phyloP scores from a whole-genome alignment of 140 eudicot genomes.

The Cichorium intybus region DNA sequence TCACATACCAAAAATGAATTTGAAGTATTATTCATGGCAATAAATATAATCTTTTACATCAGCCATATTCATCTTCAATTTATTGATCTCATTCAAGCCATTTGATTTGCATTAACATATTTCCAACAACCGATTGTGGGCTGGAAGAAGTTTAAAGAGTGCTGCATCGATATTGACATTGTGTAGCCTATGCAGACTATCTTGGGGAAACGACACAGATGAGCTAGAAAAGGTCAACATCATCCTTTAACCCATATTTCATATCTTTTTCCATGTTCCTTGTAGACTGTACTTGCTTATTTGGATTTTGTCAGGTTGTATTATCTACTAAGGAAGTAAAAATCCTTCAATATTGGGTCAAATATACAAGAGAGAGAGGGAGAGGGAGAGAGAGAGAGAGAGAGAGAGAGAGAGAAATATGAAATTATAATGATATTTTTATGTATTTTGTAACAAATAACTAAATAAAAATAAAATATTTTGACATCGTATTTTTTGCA shows the following conservation, averaged over 20 bases:
- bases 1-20: slow-evolving; percentile 27
- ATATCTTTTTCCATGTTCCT: background rate
- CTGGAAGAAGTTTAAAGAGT: slow-evolving; percentile 54
- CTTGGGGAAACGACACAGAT: slow-evolving; percentile 52
- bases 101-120: slow-evolving; percentile 54
- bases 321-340: slow-evolving; percentile 67
- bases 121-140: slow-evolving; percentile 41
- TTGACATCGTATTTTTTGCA: no score
- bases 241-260: no score
- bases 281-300: background rate
- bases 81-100: slow-evolving; percentile 16
- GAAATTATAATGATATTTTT: no score
- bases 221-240: slow-evolving; percentile 68
- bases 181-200: slow-evolving; percentile 52
- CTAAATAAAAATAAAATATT: no score
- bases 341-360: slow-evolving; percentile 74
- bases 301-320: slow-evolving; percentile 44
- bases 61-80: background rate
- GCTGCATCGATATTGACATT: slow-evolving; percentile 73
- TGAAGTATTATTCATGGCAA: slow-evolving; percentile 39
- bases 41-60: background rate
- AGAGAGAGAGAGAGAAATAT: no score
- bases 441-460: no score
- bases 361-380: no score
- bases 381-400: no score